Evolutionary conservation across 2,329 filamentous ascomycete species (phyloP), one percentile per base, ranked within the genome.

Genomic region (Monosporascus sp.): DNA sequence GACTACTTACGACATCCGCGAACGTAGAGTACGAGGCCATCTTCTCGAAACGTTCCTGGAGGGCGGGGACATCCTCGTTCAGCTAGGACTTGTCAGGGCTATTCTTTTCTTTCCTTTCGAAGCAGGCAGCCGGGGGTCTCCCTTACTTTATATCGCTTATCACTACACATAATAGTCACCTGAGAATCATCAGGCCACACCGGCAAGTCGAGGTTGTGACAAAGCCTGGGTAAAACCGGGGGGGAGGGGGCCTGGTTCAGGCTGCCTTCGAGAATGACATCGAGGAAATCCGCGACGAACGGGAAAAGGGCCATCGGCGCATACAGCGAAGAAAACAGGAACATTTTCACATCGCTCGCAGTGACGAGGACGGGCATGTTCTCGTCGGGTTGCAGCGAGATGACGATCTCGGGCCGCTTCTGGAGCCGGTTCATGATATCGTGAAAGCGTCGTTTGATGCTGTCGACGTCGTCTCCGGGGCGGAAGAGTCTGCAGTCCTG

Each of bases 401-500:
- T 55, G 37, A 69, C 64, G 11, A 66, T 64, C 11, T 69, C 60
- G 7, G 74, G 72, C 35, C 70, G 58, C 26, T 63, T 56, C 46
- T 68, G 59, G 8, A 78, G 62, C 24, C 55, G 52, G 9, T 59
- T 55, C 56, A 77, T 62, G 5, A 70, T 57, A 6, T 58, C 51
- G 2, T 65, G 49, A 48, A 72, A 70, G 17, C 70, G 63, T 20
- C 53, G 46, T 41, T 55, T 58, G 24, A 73, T 52, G 48, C 66
- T 65, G 9, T 64, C 64, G 6, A 65, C 54, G 2, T 63, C 60
- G 41, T 73, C 69, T 15, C 71, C 69, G 5, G 63, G 51, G 8
- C 70, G 69, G 50, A 68, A 73, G 49, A 79, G 62, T 5, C 59
- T 58, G 55, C 76, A 79, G 15, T 59, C 63, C 6, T 63, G 49